A percentile compares a stretch with the other conserved stretches of the same genome.
phyloP scores from a whole-genome alignment of 2,329 filamentous ascomycete species.

The Penicillium expansum region DNA sequence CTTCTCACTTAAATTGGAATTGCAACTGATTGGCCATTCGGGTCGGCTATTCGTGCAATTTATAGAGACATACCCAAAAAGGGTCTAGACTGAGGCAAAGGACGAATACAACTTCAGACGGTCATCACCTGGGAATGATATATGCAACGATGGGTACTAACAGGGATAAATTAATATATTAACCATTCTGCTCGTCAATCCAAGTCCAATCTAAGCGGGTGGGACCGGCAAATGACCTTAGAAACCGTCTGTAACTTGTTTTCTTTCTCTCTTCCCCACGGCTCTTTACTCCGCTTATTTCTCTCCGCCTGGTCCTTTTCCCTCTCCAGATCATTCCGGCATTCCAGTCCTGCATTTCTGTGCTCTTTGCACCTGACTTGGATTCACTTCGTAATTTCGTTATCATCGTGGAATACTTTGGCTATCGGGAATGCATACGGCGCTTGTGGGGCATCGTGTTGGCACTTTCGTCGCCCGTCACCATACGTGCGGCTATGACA shows the following conservation, averaged over 20 bases:
- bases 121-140: background rate
- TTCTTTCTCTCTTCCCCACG: background rate
- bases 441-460: background rate
- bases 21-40: background rate
- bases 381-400: background rate
- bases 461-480: background rate
- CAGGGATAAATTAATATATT: background rate
- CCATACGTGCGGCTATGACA: background rate
- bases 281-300: background rate
- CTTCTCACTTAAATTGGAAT: background rate
- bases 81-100: background rate
- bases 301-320: background rate
- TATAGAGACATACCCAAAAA: background rate
- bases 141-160: background rate
- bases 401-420: background rate
- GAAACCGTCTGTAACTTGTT: background rate
- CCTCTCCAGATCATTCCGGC: background rate
- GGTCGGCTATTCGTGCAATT: constrained; percentile 1
- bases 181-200: background rate
- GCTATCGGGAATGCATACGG: constrained; percentile 3
- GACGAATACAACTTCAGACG: background rate
- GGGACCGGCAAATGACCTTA: background rate
- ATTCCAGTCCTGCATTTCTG: constrained; percentile 4
- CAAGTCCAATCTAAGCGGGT: background rate
- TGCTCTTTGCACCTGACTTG: background rate